A percentile compares a stretch with the other conserved stretches of the same genome.
Evolutionary conservation across 768 basidiomycete species (phyloP).

Genomic region (Rhizopogon vesiculosus): DNA sequence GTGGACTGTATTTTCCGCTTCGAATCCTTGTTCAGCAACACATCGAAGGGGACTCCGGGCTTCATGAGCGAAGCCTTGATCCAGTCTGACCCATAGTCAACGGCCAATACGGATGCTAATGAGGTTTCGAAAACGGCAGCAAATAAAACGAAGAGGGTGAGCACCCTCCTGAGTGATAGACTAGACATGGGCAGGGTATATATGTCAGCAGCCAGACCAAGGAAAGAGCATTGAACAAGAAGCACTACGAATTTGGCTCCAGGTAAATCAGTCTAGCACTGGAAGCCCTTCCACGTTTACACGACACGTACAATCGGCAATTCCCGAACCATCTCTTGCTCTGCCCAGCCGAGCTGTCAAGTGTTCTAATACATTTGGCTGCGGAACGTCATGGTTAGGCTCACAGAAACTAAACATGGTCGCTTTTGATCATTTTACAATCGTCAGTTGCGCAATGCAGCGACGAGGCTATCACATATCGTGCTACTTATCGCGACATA

Average conservation of each 20-base stretch:
- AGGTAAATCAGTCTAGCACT: not conserved
- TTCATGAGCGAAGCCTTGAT: conserved; percentile 96
- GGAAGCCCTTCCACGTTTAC: not conserved
- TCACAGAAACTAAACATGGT: too few relatives aligned
- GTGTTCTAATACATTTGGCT: too few relatives aligned
- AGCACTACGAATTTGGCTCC: not conserved
- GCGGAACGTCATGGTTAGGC: too few relatives aligned
- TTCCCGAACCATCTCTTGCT: not conserved
- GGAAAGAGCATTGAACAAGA: not conserved
- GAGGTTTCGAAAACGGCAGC: conserved; percentile 26
- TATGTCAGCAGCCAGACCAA: not conserved
- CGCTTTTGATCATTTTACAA: too few relatives aligned
- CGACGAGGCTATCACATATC: too few relatives aligned
- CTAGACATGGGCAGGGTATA: conserved; percentile 10
- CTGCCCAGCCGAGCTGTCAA: too few relatives aligned
- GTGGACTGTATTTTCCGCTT: conserved; percentile 91
- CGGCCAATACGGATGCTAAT: conserved; percentile 82
- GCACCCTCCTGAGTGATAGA: conserved; percentile 21
- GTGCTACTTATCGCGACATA: too few relatives aligned
- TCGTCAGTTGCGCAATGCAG: too few relatives aligned
- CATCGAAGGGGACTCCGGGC: conserved; percentile 92
- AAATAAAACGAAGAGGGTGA: conserved; percentile 21
- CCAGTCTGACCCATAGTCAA: conserved; percentile 98
- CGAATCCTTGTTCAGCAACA: conserved; percentile 93
- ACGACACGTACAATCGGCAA: not conserved